Evolutionary conservation across 2,329 filamentous ascomycete genomes (phyloP), one percentile per base, ranked within the genome.

Genomic region (Dothideomycetes sp.): DNA sequence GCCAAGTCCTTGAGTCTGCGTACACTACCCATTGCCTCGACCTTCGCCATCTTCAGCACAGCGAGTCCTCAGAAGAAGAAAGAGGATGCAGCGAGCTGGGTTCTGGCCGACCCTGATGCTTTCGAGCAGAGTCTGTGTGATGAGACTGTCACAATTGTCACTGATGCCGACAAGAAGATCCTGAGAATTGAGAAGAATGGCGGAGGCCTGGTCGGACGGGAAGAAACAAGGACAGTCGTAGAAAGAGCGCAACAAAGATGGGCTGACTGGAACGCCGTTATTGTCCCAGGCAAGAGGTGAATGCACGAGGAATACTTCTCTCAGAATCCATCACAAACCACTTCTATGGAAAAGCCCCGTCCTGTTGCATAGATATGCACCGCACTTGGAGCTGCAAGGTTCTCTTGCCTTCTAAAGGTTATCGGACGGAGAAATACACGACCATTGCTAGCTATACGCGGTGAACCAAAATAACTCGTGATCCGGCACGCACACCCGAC

Each of bases 91-190:
- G 51, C 55, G 41, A 56, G 42, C 34, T 94, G 87, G 85, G 66
- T 95, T 3, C 62, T 98, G 42, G 76, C 83, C 5, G 91, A 98
- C 63, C 86, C 86, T 2, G 91, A 98, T 63, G 75, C 78, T 16
- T 81, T 94, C 50, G 91, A 98, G 64, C 91, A 96, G 64, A 75
- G 73, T 7, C 63, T 94, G 32, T 94, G 86, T 55, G 70, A 79
- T 45, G 91, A 98, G 68, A 73, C 63, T n/a, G 67, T 91, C n/a
- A 88, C 80, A 3, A 65, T 94, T 24, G 79, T 91, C 36, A 75
- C 94, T n/a, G 82, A 89, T 55, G 47, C 54, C 27, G 45, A 47
- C 52, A 56, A 44, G n/a, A 34, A 35, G 4, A 68, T 94, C 14
- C 50, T 85, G 48, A 75, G 73, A 36, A 71, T 96, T 45, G 85